Evolutionary conservation across 2,329 filamentous ascomycete genomes (phyloP).

Genomic region (Calonectria crousiana): DNA sequence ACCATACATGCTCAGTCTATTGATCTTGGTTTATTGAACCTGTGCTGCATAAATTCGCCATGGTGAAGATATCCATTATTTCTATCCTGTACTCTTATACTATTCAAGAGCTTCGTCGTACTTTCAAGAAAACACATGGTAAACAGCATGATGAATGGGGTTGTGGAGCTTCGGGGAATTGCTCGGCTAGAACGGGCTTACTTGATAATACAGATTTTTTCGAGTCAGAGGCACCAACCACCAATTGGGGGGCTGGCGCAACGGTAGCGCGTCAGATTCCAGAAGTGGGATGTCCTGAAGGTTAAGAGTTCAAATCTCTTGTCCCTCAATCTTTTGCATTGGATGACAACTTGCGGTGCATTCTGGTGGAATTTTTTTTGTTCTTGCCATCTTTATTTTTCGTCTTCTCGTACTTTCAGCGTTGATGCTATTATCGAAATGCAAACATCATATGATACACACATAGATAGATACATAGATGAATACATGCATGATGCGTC

Average conservation of each 20-base stretch:
- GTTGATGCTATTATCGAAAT: not conserved
- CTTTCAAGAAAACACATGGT: not conserved
- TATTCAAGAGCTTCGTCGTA: not conserved
- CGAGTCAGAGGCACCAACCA: not conserved
- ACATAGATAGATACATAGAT: not conserved
- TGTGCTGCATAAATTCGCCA: not conserved
- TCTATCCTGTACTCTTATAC: not conserved
- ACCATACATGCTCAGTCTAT: not conserved
- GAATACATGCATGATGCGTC: not conserved
- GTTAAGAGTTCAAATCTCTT: slow-evolving; percentile 17
- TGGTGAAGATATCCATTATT: not conserved
- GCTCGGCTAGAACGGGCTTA: not conserved
- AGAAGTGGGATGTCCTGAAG: slow-evolving; percentile 13
- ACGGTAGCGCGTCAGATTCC: slow-evolving; percentile 16
- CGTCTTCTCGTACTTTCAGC: not conserved
- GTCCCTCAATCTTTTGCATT: slow-evolving; percentile 5
- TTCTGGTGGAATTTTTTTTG: not conserved
- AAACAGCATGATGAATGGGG: not conserved
- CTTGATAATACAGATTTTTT: not conserved
- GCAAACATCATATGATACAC: not conserved
- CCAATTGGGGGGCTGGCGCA: slow-evolving; percentile 8
- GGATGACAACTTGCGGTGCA: not conserved
- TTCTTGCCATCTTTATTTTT: not conserved
- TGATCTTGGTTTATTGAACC: not conserved
- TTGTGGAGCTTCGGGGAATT: not conserved